A percentile compares a stretch with the other conserved stretches of the same genome.
Evolutionary conservation across 306 rosid genomes (phyloP).

Genomic region (Erythrophleum fordii): DNA sequence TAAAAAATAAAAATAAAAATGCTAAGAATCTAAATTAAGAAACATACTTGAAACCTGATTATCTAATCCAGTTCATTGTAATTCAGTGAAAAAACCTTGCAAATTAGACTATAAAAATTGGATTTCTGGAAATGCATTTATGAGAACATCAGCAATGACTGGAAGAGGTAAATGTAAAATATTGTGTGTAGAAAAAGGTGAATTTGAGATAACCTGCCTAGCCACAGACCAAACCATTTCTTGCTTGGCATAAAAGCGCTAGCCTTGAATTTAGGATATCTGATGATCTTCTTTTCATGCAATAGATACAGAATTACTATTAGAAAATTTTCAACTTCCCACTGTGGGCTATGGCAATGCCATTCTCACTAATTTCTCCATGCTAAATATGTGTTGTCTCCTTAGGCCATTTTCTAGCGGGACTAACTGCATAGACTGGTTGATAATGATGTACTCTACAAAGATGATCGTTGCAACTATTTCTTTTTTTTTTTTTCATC

Average conservation of each 20-base stretch:
- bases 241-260: background rate
- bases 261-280: background rate
- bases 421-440: background rate
- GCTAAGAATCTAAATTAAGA: too few species aligned
- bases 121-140: background rate
- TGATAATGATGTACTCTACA: background rate
- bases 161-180: background rate
- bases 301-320: background rate
- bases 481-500: background rate
- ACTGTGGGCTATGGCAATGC: background rate
- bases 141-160: background rate
- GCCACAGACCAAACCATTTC: background rate
- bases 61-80: too few species aligned
- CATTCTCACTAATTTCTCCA: background rate
- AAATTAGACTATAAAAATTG: background rate
- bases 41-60: too few species aligned
- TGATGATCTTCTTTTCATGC: background rate
- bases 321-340: constrained; percentile 18
- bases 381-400: background rate
- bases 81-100: background rate
- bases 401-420: background rate
- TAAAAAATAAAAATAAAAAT: too few species aligned
- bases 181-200: background rate
- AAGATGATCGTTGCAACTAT: background rate
- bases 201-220: constrained; percentile 5